Conservation (phyloP, 805 yeast genomes). For the Metschnikowia amazonensis region DNA sequence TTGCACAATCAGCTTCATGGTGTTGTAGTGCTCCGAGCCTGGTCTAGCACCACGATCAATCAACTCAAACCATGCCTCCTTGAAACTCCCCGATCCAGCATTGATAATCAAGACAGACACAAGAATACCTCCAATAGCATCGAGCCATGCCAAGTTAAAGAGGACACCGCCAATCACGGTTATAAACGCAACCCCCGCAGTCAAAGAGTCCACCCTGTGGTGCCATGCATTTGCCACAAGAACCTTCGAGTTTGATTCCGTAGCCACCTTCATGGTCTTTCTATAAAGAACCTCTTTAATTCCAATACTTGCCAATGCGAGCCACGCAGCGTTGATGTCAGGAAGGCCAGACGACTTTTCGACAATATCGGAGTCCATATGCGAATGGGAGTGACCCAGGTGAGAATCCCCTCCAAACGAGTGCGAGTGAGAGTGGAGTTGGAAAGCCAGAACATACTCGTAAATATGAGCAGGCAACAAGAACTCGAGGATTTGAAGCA, state of each 20-base stretch:
- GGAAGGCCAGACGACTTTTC: conserved; percentile 20
- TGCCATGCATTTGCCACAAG: conserved; percentile 98
- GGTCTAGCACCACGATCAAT: conserved; percentile 65
- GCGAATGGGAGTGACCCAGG: conserved; percentile 16
- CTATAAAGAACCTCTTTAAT: conserved; percentile 86
- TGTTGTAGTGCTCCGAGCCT: conserved; percentile 46
- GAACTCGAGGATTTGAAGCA: conserved; percentile 64
- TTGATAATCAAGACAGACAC: conserved; percentile 79
- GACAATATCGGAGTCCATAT: conserved; percentile 2
- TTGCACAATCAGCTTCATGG: conserved; percentile 39
- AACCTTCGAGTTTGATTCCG: conserved; percentile 76
- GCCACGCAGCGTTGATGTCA: conserved; percentile 91
- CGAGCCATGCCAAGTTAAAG: conserved; percentile 76
- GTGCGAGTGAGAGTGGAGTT: conserved; percentile 55
- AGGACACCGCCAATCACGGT: conserved; percentile 85
- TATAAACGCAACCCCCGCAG: conserved; percentile 83
- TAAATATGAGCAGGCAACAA: conserved; percentile 57
- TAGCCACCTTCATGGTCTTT: conserved; percentile 79
- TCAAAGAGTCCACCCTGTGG: conserved; percentile 90
- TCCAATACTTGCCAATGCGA: conserved; percentile 83
- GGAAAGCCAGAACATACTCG: conserved; percentile 49
- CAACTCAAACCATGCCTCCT: conserved; percentile 67
- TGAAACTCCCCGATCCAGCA: conserved; percentile 79
- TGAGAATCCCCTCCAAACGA: conserved; percentile 15
- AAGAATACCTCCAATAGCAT: conserved; percentile 85